Conservation (phyloP, 371 early-diverging fungal genomes). For the Syncephalastrum sp. region DNA sequence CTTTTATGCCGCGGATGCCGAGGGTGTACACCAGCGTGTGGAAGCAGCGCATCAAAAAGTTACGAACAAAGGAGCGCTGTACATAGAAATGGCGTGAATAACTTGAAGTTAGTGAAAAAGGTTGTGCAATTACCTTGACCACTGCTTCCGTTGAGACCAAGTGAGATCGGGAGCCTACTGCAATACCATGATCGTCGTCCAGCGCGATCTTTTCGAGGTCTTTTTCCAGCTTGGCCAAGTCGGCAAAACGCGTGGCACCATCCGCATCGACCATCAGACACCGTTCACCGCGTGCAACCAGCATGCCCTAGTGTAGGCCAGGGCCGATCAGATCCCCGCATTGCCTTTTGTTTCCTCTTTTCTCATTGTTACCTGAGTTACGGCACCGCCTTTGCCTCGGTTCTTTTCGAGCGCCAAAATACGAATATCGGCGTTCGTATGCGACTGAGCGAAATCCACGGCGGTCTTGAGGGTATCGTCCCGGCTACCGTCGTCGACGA, state of each 20-base stretch:
- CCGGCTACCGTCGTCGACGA: slow-evolving; percentile 90
- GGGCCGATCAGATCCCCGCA: not conserved
- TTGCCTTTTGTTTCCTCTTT: not conserved
- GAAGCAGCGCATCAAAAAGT: slow-evolving; percentile 90
- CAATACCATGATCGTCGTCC: slow-evolving; percentile 63
- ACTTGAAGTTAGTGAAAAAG: too few relatives aligned
- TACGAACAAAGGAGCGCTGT: slow-evolving; percentile 86
- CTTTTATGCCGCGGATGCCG: slow-evolving; percentile 81
- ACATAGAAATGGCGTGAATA: not conserved
- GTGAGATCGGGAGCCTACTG: slow-evolving; percentile 90
- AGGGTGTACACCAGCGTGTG: slow-evolving; percentile 83
- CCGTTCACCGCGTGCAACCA: slow-evolving; percentile 73
- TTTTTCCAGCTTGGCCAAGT: slow-evolving; percentile 64
- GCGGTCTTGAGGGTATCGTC: slow-evolving; percentile 78
- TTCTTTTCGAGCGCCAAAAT: slow-evolving; percentile 80
- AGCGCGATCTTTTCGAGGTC: slow-evolving; percentile 35
- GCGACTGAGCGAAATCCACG: slow-evolving; percentile 60
- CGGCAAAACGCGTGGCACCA: slow-evolving; percentile 90
- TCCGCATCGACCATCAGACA: slow-evolving; percentile 96
- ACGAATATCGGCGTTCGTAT: slow-evolving; percentile 59
- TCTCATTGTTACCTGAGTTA: slow-evolving; percentile 69
- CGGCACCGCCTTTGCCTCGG: slow-evolving; percentile 94
- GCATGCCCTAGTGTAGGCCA: slow-evolving; percentile 65
- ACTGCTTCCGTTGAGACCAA: slow-evolving; percentile 87
- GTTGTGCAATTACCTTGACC: slow-evolving; percentile 83